These are phyloP conservation scores for Oryza longistaminata DNA, from an alignment of 176 grass and related monocot species.

Conservation along the genomic window DNA sequence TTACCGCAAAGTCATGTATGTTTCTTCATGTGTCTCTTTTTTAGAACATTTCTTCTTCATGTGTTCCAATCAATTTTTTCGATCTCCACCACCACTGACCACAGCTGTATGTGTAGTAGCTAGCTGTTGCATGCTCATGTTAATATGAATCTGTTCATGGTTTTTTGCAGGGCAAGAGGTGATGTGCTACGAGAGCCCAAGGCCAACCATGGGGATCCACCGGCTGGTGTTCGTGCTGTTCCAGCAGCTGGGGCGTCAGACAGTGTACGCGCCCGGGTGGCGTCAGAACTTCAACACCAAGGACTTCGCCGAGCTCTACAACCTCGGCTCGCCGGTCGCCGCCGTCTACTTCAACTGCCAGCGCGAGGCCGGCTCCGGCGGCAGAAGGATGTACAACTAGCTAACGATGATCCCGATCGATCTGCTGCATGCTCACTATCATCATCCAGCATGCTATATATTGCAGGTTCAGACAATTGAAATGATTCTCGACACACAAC, in stretches of 20 bases:
- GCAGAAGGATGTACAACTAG: conserved; percentile 50
- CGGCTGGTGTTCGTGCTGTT: conserved; percentile 72
- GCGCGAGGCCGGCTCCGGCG: conserved; percentile 73
- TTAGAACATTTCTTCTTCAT: no score
- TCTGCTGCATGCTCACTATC: no score
- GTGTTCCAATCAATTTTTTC: no score
- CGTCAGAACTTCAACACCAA: conserved; percentile 79
- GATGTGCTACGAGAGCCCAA: conserved; percentile 55
- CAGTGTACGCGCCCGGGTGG: conserved; percentile 59
- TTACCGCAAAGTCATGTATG: no score
- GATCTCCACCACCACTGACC: no score
- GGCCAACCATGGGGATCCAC: conserved; percentile 67
- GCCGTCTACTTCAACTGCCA: conserved; percentile 80
- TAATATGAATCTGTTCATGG: no score
- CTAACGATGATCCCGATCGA: neutral
- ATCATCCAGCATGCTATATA: no score
- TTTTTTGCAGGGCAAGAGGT: conserved; percentile 54
- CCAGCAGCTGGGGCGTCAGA: conserved; percentile 57
- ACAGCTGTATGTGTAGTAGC: neutral
- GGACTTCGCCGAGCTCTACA: conserved; percentile 71
- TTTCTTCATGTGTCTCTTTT: no score
- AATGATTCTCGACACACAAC: neutral
- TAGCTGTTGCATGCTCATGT: neutral
- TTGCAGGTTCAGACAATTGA: neutral
- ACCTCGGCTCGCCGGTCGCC: conserved; percentile 59